Conservation (phyloP, 2,329 filamentous ascomycete genomes). For the Bipolaris bicolor region DNA sequence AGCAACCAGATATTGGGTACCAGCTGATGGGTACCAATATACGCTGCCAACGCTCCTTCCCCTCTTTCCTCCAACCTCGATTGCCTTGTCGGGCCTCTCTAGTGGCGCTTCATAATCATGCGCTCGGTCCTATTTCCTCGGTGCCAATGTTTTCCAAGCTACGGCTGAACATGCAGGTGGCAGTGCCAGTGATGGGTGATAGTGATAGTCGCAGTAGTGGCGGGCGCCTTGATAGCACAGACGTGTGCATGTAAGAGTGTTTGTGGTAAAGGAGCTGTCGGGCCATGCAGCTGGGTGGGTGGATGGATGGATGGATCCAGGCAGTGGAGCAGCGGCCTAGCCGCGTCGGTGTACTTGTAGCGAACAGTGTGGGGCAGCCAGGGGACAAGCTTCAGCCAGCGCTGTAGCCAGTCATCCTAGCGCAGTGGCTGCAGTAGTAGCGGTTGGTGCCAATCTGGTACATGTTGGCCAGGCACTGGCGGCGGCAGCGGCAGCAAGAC, state of each 20-base stretch:
- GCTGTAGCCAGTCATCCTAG: conserved; percentile 48
- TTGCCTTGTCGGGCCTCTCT: neutral
- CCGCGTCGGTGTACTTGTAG: neutral
- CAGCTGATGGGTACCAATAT: neutral
- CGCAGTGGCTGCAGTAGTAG: conserved; percentile 52
- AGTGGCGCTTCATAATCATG: neutral
- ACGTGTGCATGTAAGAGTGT: too few species aligned
- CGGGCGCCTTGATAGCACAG: neutral
- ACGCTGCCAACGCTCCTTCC: neutral
- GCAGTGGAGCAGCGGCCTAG: neutral
- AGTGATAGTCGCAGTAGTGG: neutral
- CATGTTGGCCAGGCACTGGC: conserved; percentile 41
- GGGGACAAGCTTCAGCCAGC: conserved; percentile 34
- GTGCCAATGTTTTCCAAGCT: neutral
- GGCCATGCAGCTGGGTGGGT: neutral
- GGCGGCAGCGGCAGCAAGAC: conserved; percentile 47
- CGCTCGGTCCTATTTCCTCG: neutral
- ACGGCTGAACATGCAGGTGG: neutral
- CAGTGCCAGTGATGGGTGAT: neutral
- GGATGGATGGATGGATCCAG: neutral
- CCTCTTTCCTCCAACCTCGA: neutral
- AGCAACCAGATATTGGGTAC: neutral
- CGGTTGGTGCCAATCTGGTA: conserved; percentile 48
- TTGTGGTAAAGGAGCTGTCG: neutral
- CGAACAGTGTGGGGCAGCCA: neutral